Base-by-base conservation (phyloP, 2,329 filamentous ascomycete genomes). In the Didymosphaeria variabile region DNA sequence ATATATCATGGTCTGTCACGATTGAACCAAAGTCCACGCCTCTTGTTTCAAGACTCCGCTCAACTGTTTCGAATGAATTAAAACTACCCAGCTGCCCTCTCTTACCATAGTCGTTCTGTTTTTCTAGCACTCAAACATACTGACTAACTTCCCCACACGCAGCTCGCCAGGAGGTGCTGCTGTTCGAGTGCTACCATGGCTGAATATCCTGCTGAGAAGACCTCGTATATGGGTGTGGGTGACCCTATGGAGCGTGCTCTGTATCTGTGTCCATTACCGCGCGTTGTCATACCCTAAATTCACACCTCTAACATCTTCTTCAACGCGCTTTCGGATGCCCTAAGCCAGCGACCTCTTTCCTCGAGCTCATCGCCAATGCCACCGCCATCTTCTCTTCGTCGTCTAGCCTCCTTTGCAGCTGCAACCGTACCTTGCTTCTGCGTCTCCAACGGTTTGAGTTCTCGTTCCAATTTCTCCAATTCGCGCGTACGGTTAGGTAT, bases 301-400 rank as follows among this genome's bases (percentile, higher is more conserved):
- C 85, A 77, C 17, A 88, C 80, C 65, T 88, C 87, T 67, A 93
- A 73, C 79, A 91, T 87, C 60, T 86, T 83, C 71, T 81, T 87
- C 75, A 93, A 75, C 15, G 79, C 85, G 9, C 81, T 79, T 72
- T 93, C 90, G n/a, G 87, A 88, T 19, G 88, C 89, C 66, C 87
- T 86, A 79, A 89, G 88, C 91, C 91, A 94, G 66, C 91, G 83
- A 6, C 90, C 91, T 68, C 88, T 85, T 77, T 91, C 89, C 75
- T 94, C 91, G 34, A 93, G 76, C 70, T 94, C 90, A 69, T 93
- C 91, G 17, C 87, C 87, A 45, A 88, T 86, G 6, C 89, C 90
- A 8, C 89, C 79, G 9, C 88, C 72, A 74, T 84, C 76, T 70
- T 92, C 90, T 74, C 88, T 90, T 69, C 90, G 84, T 71, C 87